Evolutionary conservation across 768 basidiomycete genomes (phyloP), one percentile per base, ranked within the genome.

Genomic region (Solioccasus polychromus): DNA sequence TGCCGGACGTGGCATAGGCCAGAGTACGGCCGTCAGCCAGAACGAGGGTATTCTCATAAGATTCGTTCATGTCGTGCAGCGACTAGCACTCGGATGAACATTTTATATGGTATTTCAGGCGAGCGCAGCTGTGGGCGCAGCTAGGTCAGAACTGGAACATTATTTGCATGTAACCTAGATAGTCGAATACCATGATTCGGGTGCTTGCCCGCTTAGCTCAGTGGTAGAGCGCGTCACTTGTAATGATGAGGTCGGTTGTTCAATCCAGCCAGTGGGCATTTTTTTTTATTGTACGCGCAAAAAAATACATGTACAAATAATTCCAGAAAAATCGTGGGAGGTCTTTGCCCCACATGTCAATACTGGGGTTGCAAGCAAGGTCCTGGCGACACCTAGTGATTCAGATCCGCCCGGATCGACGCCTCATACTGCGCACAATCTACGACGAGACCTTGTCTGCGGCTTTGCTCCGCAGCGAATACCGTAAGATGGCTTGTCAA

Each of bases 381-480:
- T n/a, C n/a, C n/a, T n/a, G n/a, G n/a, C n/a, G n/a, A n/a, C n/a
- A n/a, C n/a, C 31, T 23, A 56, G 42, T 24, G 48, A 35, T 30
- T 25, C 14, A 57, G 57, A 48, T 64, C 66, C 51, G 63, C 58
- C 58, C 77, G 71, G n/a, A 71, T 70, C 29, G 63, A 59, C 48
- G 64, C 68, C 67, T 85, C 87, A 58, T 86, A 91, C 56, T 79
- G 74, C 15, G 58, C 71, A 57, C 80, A 88, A 60, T 89, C 77
- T 1, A 93, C 76, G 10, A 92, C 80, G 9, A 57, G 72, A 12
- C 84, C 88, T 51, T 87, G 77, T 45, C 63, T 74, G 51, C 90
- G 71, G 53, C 88, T 87, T 48, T 77, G 71, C 71, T 93, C 91
- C 30, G 89, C 89, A 45, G 92, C 92, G 68, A 94, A 93, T 26